Evolutionary conservation across 768 basidiomycete species (phyloP).

Genomic region (Pulveroboletus ravenelii): DNA sequence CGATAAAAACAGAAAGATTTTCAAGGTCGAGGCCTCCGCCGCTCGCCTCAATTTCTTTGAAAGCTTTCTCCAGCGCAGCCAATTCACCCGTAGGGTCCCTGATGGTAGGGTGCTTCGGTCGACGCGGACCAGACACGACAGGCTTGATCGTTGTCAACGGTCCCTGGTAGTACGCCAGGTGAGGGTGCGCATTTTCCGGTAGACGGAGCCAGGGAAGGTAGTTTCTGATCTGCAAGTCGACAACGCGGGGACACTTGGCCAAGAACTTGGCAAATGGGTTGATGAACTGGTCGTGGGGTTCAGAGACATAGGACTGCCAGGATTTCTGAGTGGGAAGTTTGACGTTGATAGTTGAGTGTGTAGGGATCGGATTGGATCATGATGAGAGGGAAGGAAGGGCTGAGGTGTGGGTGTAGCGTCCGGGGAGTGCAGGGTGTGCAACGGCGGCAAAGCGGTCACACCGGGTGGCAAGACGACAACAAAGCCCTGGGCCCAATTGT

Average conservation of each 20-base stretch:
- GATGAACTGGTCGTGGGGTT: too few species aligned
- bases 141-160: slow-evolving; percentile 27
- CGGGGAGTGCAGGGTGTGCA: slow-evolving; percentile 9
- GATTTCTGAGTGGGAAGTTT: too few species aligned
- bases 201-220: too few species aligned
- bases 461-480: slow-evolving; percentile 7
- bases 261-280: too few species aligned
- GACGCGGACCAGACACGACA: slow-evolving; percentile 19
- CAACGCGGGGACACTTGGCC: too few species aligned
- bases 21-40: slow-evolving; percentile 24
- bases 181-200: too few species aligned
- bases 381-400: slow-evolving; percentile 4
- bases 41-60: too few species aligned
- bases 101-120: slow-evolving; percentile 20
- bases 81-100: slow-evolving; percentile 20
- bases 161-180: slow-evolving; percentile 19
- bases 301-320: too few species aligned
- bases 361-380: slow-evolving; percentile 14
- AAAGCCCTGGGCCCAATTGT: too few species aligned
- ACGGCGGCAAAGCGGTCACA: background rate
- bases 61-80: too few species aligned
- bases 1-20: slow-evolving; percentile 31
- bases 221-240: too few species aligned
- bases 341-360: slow-evolving; percentile 29
- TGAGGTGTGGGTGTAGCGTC: background rate